Percentiles rank a stretch among this genome's conserved stretches.
Evolutionary conservation across 352 stramenopile genomes (phyloP).

Genomic region (Phytophthora citricola): DNA sequence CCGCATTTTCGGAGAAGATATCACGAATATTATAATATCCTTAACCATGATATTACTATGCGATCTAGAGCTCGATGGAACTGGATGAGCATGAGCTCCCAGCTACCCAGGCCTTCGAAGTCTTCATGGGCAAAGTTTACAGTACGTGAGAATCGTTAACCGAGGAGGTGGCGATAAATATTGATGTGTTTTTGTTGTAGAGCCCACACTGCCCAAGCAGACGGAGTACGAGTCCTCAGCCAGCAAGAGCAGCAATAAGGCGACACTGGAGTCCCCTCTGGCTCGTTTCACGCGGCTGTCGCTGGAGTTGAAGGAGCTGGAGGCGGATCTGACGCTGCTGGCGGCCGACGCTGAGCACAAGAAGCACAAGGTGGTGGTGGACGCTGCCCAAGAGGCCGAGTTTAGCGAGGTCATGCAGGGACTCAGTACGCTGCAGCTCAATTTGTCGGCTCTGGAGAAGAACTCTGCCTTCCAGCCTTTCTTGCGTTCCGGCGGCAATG

Average conservation of each 20-base stretch:
- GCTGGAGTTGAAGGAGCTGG: conserved; percentile 76
- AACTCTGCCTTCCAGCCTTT: conserved; percentile 68
- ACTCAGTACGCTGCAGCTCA: conserved; percentile 65
- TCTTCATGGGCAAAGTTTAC: conserved; percentile 88
- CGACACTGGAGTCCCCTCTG: conserved; percentile 67
- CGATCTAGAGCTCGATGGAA: conserved; percentile 56
- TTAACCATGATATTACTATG: conserved; percentile 5
- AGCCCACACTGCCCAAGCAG: conserved; percentile 53
- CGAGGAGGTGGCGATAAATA: neutral
- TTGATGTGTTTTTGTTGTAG: conserved; percentile 30
- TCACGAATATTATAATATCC: conserved; percentile 4
- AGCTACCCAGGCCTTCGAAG: conserved; percentile 69
- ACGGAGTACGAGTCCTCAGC: conserved; percentile 60
- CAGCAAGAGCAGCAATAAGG: conserved; percentile 18
- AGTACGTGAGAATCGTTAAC: conserved; percentile 42
- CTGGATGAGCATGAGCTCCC: conserved; percentile 64
- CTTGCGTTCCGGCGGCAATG: conserved; percentile 34
- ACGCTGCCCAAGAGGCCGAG: conserved; percentile 74
- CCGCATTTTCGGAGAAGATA: neutral
- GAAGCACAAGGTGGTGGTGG: conserved; percentile 60
- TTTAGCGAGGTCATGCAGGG: conserved; percentile 70
- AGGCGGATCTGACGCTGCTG: conserved; percentile 65
- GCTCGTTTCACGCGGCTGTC: conserved; percentile 73
- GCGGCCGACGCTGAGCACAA: conserved; percentile 47
- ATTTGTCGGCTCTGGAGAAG: conserved; percentile 65